Evolutionary conservation across 1,139 yeast species (phyloP), one percentile per base, ranked within the genome.

Genomic region (Tardiomyces depauwii): DNA sequence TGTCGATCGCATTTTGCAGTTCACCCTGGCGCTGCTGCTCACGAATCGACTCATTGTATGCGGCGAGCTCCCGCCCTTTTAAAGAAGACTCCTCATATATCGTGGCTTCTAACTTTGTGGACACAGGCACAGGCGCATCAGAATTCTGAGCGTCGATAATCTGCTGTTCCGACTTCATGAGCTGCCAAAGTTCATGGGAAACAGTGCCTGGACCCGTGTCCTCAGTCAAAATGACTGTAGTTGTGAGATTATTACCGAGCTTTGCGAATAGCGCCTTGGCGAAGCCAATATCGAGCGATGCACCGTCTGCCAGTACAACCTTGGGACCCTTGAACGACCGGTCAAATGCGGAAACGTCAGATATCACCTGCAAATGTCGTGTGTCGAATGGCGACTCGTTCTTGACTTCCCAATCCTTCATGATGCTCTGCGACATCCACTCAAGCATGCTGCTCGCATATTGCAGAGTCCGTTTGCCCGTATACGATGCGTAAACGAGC

Each of bases 401-500:
- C 53, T 78, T 73, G 11, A 73, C 68, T 55, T 86, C 95, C 91
- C 96, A 87, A 45, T 81, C 83, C 55, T 83, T 82, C 32, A 86
- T 76, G 41, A 88, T 74, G 25, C 79, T 74, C 1, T 89, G 76
- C 0, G 94, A 80, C 91, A 91, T 84, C 97, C 97, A 93, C 66
- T 93, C 98, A 23, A 89, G 66, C 80, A 91, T 83, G 48, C 87
- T 82, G 18, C 88, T 78, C 0, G 96, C 96, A 61, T 84, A 87
- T 39, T 83, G 76, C 52, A 91, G 66, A 2, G 85, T 76, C 58
- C 91, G 80, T 1, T 87, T 77, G 18, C 94, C 95, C 1, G 89
- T 82, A 57, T 81, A 82, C 2, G 95, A 80, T 27, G 85, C 66
- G 53, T 87, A 73, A 43, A 85, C 69, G 12, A 93, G 80, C 0